Percentiles rank a stretch among this genome's conserved stretches.
phyloP scores from a whole-genome alignment of 2,329 filamentous ascomycete species.

The Ophiocordyceps australis region DNA sequence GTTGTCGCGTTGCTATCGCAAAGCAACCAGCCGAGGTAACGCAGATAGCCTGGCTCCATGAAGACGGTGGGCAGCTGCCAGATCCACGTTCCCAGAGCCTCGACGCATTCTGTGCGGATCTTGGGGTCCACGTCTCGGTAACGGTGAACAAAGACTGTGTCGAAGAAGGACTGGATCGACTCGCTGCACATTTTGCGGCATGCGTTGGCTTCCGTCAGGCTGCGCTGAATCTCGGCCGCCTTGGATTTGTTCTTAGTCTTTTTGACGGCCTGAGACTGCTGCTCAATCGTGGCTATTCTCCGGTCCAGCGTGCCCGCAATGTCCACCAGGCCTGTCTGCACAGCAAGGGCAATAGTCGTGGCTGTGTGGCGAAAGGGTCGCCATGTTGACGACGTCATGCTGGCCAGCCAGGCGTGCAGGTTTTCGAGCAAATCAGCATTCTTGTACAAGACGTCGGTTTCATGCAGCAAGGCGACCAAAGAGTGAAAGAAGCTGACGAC shows the following conservation, averaged over 20 bases:
- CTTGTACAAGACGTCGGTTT: constrained; percentile 65
- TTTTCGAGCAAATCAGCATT: constrained; percentile 70
- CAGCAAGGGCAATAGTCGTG: constrained; percentile 64
- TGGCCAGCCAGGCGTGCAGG: constrained; percentile 72
- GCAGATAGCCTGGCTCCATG: constrained; percentile 75
- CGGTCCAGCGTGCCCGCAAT: constrained; percentile 54
- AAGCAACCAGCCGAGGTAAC: constrained; percentile 90
- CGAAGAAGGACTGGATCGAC: constrained; percentile 70
- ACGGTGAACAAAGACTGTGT: constrained; percentile 84
- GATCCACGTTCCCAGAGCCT: constrained; percentile 80
- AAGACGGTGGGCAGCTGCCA: constrained; percentile 69
- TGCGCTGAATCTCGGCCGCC: constrained; percentile 53
- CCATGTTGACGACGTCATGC: constrained; percentile 75
- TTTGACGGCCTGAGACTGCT: constrained; percentile 62
- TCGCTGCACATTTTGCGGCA: constrained; percentile 53
- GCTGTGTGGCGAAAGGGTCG: constrained; percentile 90
- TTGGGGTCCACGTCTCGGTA: constrained; percentile 87
- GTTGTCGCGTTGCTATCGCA: constrained; percentile 63
- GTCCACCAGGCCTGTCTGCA: constrained; percentile 60
- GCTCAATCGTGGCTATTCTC: constrained; percentile 55
- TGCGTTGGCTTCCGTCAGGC: constrained; percentile 50
- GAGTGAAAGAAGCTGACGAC: constrained; percentile 65
- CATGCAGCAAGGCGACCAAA: constrained; percentile 60
- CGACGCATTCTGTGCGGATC: constrained; percentile 77
- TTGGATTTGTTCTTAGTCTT: constrained; percentile 61